Conservation (phyloP, 805 yeast species). For the Candida dendrica region DNA sequence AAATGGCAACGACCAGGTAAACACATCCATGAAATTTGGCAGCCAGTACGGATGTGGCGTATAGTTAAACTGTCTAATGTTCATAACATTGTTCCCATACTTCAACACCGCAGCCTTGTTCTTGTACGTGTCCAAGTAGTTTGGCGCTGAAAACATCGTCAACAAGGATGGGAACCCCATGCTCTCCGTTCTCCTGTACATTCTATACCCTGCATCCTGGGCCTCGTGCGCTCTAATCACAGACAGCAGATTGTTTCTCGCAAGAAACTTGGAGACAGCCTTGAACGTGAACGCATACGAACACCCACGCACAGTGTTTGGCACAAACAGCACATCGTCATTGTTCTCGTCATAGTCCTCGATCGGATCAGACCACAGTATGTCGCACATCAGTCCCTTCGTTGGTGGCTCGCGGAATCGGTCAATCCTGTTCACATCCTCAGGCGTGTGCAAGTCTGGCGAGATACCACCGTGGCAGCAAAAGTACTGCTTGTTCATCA, state of each 20-base stretch:
- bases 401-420: slow-evolving; percentile 93
- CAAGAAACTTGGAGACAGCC: slow-evolving; percentile 69
- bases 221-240: slow-evolving; percentile 96
- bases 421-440: slow-evolving; percentile 62
- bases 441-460: slow-evolving; percentile 67
- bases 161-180: slow-evolving; percentile 86
- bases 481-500: slow-evolving; percentile 89
- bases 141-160: slow-evolving; percentile 93
- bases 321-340: slow-evolving; percentile 37
- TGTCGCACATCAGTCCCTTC: slow-evolving; percentile 87
- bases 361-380: slow-evolving; percentile 95
- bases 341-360: slow-evolving; percentile 68
- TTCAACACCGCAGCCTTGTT: slow-evolving; percentile 93
- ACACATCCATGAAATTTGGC: slow-evolving; percentile 95
- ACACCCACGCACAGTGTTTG: slow-evolving; percentile 82
- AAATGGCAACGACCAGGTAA: slow-evolving; percentile 95
- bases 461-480: slow-evolving; percentile 97
- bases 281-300: slow-evolving; percentile 82
- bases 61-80: slow-evolving; percentile 87
- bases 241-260: slow-evolving; percentile 70
- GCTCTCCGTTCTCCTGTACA: slow-evolving; percentile 78
- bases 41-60: slow-evolving; percentile 96
- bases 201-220: slow-evolving; percentile 94
- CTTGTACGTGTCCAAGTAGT: slow-evolving; percentile 84
- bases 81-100: slow-evolving; percentile 88